Conservation (phyloP, 2,329 filamentous ascomycete species). For the Colletotrichum simmondsii region DNA sequence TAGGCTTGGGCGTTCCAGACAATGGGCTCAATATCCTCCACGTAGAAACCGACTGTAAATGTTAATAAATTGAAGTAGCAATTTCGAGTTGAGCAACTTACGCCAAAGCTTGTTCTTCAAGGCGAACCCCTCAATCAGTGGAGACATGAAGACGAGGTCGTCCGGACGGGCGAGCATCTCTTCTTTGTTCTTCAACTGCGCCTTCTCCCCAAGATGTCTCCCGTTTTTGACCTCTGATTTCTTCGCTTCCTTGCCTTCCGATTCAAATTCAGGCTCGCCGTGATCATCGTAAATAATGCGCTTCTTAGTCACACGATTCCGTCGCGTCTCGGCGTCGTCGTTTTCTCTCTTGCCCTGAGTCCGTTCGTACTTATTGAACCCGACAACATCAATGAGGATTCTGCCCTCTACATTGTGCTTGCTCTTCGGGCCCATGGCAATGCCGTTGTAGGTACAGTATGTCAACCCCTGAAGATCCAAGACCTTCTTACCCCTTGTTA, state of each 20-base stretch:
- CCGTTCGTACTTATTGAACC: conserved; percentile 55
- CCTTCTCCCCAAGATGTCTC: conserved; percentile 44
- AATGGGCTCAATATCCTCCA: conserved; percentile 54
- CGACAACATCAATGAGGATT: conserved; percentile 52
- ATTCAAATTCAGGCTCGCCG: not conserved
- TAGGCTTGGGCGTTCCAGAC: conserved; percentile 58
- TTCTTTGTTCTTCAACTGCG: conserved; percentile 50
- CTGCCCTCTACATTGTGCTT: conserved; percentile 53
- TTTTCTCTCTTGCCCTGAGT: conserved; percentile 48
- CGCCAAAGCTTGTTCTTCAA: conserved; percentile 59
- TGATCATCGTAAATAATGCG: not conserved
- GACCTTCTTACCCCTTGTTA: conserved; percentile 49
- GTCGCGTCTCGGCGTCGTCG: conserved; percentile 42
- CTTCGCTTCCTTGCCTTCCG: too few species aligned
- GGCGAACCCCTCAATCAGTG: conserved; percentile 55
- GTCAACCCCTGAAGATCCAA: conserved; percentile 54
- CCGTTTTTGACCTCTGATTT: not conserved
- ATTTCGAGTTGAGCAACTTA: conserved; percentile 37
- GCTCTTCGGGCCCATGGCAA: conserved; percentile 45
- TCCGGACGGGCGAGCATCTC: conserved; percentile 50
- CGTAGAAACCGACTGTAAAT: conserved; percentile 43
- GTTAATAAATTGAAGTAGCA: not conserved
- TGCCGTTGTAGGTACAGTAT: conserved; percentile 54
- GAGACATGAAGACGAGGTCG: conserved; percentile 54
- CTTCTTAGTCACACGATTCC: conserved; percentile 31